These are phyloP conservation scores for Dendrobium nobile DNA, from an alignment of 106 monocot species.

Conservation along the genomic window DNA sequence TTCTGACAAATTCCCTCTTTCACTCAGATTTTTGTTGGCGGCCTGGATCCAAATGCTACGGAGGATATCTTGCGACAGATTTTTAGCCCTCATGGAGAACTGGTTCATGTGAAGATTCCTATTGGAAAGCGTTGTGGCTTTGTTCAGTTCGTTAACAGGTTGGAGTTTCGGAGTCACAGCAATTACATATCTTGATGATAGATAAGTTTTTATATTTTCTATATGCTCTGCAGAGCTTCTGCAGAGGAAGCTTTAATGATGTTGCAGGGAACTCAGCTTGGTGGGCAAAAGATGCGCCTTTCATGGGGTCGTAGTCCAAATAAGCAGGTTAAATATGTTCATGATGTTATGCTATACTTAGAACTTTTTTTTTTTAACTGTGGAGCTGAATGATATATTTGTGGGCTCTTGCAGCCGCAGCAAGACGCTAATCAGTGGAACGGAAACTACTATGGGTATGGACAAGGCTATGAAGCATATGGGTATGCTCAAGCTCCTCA, in stretches of 20 bases:
- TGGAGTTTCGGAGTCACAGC: neutral
- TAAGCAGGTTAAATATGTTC: conserved; percentile 43
- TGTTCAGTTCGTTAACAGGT: conserved; percentile 57
- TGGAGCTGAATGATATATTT: neutral
- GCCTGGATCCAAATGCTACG: conserved; percentile 29
- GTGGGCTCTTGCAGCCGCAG: conserved; percentile 28
- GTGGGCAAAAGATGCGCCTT: conserved; percentile 67
- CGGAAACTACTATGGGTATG: conserved; percentile 49
- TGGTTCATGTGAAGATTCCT: conserved; percentile 55
- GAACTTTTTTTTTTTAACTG: neutral
- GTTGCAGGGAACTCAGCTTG: conserved; percentile 57
- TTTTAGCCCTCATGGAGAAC: conserved; percentile 41
- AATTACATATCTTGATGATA: neutral
- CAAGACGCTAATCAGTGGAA: conserved; percentile 57
- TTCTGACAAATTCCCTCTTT: neutral
- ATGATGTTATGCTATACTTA: neutral
- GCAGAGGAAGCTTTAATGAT: conserved; percentile 65
- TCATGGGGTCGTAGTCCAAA: conserved; percentile 83
- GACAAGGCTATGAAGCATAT: conserved; percentile 49
- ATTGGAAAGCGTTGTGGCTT: conserved; percentile 48
- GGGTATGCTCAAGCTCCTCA: conserved; percentile 60
- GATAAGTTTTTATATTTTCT: neutral
- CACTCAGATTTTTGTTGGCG: conserved; percentile 53
- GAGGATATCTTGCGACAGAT: conserved; percentile 37
- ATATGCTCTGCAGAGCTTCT: conserved; percentile 30